Evolutionary conservation across 2,329 filamentous ascomycete genomes (phyloP).

Genomic region (Xylaria sp.): DNA sequence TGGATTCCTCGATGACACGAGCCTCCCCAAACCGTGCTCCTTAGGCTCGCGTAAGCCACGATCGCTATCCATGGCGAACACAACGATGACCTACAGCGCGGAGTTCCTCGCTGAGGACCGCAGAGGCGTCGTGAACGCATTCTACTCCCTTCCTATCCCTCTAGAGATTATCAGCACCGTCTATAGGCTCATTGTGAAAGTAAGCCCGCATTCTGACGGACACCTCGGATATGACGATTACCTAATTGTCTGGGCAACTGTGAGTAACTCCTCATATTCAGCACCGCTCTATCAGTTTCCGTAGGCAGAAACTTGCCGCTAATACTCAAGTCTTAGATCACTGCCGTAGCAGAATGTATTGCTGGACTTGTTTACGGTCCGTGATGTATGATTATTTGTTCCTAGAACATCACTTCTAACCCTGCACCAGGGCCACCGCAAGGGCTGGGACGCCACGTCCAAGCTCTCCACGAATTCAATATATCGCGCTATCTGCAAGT

Average conservation of each 20-base stretch:
- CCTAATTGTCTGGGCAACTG: constrained; percentile 38
- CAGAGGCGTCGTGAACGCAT: constrained; percentile 27
- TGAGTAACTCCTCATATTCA: constrained; percentile 17
- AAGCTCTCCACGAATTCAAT: constrained; percentile 27
- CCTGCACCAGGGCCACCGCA: constrained; percentile 28
- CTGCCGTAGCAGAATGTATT: constrained; percentile 33
- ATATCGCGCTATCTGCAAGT: constrained; percentile 33
- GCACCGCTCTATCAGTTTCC: background rate
- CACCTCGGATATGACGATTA: constrained; percentile 35
- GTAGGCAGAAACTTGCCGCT: background rate
- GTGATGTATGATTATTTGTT: background rate
- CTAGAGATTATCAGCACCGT: constrained; percentile 35
- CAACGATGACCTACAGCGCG: constrained; percentile 26
- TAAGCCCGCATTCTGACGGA: constrained; percentile 26
- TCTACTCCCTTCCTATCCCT: constrained; percentile 36
- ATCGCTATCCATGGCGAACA: constrained; percentile 8
- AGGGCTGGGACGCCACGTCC: constrained; percentile 36
- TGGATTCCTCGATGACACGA: background rate
- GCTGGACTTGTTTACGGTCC: constrained; percentile 34
- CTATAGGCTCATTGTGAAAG: constrained; percentile 34
- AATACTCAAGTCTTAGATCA: constrained; percentile 18
- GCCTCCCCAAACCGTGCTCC: background rate
- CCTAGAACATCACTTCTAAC: constrained; percentile 16
- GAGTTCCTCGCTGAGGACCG: constrained; percentile 35
- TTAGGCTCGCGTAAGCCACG: background rate